Percentiles rank a stretch among this genome's conserved stretches.
These are phyloP conservation scores for Ustilago loliicola DNA, from an alignment of 1,284 basidiomycete species.

Conservation along the genomic window DNA sequence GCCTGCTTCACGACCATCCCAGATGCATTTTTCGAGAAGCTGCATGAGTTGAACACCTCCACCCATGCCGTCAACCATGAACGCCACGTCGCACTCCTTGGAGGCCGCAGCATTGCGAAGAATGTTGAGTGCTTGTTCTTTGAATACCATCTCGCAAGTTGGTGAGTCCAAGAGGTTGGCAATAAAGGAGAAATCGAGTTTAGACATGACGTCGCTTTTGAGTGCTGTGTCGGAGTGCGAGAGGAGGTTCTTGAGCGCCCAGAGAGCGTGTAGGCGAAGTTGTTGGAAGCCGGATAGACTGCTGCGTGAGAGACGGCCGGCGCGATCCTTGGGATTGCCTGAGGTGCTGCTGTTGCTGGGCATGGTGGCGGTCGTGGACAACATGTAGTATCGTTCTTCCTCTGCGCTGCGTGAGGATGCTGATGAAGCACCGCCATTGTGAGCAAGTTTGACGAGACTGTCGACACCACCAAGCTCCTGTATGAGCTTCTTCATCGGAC, in stretches of 20 bases:
- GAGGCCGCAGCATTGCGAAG: constrained; percentile 60
- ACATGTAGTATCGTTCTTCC: constrained; percentile 26
- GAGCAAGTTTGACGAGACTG: constrained; percentile 47
- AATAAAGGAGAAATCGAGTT: constrained; percentile 44
- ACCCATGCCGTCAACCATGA: constrained; percentile 52
- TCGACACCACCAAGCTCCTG: constrained; percentile 56
- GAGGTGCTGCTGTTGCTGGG: constrained; percentile 1
- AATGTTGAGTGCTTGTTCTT: constrained; percentile 65
- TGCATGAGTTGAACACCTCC: constrained; percentile 49
- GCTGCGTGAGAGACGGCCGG: background rate
- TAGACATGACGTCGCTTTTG: constrained; percentile 49
- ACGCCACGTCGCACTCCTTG: constrained; percentile 53
- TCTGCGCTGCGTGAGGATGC: background rate
- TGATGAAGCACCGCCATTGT: constrained; percentile 10
- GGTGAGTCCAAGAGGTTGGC: constrained; percentile 21
- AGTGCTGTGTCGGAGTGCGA: constrained; percentile 47
- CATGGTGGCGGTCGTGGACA: constrained; percentile 28
- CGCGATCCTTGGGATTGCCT: background rate
- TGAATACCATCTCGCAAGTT: constrained; percentile 36
- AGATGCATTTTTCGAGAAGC: constrained; percentile 58
- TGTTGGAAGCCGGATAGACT: constrained; percentile 39
- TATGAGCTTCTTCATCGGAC: constrained; percentile 64
- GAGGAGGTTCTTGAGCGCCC: constrained; percentile 67
- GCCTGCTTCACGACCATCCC: constrained; percentile 43
- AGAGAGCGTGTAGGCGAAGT: constrained; percentile 59